Percentiles rank a stretch among this genome's conserved stretches.
These are phyloP conservation scores for Ophiocordyceps australis DNA, from an alignment of 2,329 filamentous ascomycete species.

Conservation along the genomic window DNA sequence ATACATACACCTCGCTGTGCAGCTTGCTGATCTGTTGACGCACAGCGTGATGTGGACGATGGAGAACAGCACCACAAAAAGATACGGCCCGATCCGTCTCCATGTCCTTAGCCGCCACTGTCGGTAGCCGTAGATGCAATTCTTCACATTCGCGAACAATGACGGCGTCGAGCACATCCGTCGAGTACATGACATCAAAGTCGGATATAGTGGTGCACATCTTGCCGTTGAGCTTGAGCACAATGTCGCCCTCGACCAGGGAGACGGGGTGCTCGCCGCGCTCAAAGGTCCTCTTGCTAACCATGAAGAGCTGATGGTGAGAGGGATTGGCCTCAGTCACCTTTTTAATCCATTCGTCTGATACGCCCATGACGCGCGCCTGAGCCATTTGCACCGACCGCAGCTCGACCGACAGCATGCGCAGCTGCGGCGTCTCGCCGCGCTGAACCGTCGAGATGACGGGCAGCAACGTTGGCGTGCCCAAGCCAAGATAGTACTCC, in stretches of 20 bases:
- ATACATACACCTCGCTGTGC: conserved; percentile 92
- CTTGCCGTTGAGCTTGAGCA: conserved; percentile 78
- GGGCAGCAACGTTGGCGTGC: conserved; percentile 73
- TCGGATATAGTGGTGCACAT: conserved; percentile 88
- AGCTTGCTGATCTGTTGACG: conserved; percentile 94
- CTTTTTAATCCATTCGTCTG: conserved; percentile 86
- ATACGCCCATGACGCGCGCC: conserved; percentile 90
- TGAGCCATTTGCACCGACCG: conserved; percentile 94
- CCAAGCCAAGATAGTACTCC: conserved; percentile 88
- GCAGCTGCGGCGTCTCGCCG: conserved; percentile 60
- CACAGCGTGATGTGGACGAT: conserved; percentile 88
- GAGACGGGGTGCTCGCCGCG: conserved; percentile 29
- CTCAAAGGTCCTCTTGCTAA: conserved; percentile 70
- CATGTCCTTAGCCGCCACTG: conserved; percentile 73
- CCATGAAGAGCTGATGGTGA: conserved; percentile 95
- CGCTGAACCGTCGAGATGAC: conserved; percentile 76
- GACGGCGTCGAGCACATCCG: conserved; percentile 64
- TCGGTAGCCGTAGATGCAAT: conserved; percentile 59
- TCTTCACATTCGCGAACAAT: conserved; percentile 76
- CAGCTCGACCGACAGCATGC: conserved; percentile 88
- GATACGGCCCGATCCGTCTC: conserved; percentile 85
- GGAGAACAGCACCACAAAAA: conserved; percentile 88
- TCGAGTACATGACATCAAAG: conserved; percentile 90
- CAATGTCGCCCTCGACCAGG: conserved; percentile 78
- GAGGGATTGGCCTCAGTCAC: conserved; percentile 79